phyloP scores from a whole-genome alignment of 2,329 filamentous ascomycete genomes.

The Calcarisporium arbuscula region DNA sequence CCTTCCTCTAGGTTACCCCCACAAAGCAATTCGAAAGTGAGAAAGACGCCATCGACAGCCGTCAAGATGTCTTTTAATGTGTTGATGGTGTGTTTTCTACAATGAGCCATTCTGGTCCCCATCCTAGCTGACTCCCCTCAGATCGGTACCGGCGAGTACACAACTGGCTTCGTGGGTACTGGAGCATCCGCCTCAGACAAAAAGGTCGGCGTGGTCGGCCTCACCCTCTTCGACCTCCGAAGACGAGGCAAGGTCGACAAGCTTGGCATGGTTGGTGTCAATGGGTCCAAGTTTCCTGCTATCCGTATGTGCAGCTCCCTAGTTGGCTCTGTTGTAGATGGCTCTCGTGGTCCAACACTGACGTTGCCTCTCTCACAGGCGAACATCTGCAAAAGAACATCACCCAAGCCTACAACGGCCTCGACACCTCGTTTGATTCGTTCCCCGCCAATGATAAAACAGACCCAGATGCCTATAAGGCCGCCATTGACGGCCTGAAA shows the following conservation, averaged over 20 bases:
- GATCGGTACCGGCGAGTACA: slow-evolving; percentile 94
- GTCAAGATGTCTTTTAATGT: slow-evolving; percentile 57
- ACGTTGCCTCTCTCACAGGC: slow-evolving; percentile 37
- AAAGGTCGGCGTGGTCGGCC: slow-evolving; percentile 87
- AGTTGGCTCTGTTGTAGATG: slow-evolving; percentile 1
- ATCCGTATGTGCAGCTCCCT: slow-evolving; percentile 57
- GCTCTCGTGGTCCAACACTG: neutral
- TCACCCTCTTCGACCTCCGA: slow-evolving; percentile 84
- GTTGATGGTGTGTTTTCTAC: slow-evolving; percentile 49
- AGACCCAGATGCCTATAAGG: slow-evolving; percentile 80
- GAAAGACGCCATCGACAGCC: slow-evolving; percentile 41
- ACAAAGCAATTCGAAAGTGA: slow-evolving; percentile 10
- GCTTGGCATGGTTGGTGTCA: slow-evolving; percentile 84
- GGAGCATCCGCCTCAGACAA: slow-evolving; percentile 85
- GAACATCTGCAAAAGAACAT: slow-evolving; percentile 86
- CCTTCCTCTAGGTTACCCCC: slow-evolving; percentile 1
- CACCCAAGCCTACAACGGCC: slow-evolving; percentile 75
- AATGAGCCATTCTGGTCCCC: neutral
- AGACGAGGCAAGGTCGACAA: slow-evolving; percentile 81
- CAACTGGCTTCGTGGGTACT: slow-evolving; percentile 84
- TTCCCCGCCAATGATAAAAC: slow-evolving; percentile 68
- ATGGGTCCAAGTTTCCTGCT: slow-evolving; percentile 82
- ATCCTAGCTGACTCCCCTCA: slow-evolving; percentile 20
- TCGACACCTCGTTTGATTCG: slow-evolving; percentile 81
- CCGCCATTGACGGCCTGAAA: slow-evolving; percentile 75